These are phyloP conservation scores for Artemisia argyi DNA, from an alignment of 129 eudicot genomes.

Conservation along the genomic window DNA sequence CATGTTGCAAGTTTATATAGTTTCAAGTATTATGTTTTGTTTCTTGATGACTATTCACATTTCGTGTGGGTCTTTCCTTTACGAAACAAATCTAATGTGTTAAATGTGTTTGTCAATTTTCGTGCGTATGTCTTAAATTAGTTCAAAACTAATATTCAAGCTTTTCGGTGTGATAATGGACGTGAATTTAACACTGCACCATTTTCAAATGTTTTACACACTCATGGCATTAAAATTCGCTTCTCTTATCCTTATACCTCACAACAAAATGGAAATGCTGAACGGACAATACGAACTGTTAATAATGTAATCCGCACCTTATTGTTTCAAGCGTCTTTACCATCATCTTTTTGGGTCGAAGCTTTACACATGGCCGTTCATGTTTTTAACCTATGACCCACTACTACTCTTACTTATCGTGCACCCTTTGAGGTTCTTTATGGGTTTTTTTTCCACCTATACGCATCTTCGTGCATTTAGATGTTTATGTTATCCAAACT, in stretches of 20 bases:
- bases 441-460: conserved; percentile 1
- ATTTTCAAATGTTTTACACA: too few relatives aligned
- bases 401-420: not conserved
- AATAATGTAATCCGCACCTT: too few relatives aligned
- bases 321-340: too few relatives aligned
- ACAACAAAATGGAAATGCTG: too few relatives aligned
- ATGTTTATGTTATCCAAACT: conserved; percentile 5
- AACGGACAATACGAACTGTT: too few relatives aligned
- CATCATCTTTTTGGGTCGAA: too few relatives aligned
- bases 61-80: not conserved
- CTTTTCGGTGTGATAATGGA: not conserved
- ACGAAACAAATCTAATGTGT: not conserved
- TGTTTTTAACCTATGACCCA: not conserved
- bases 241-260: too few relatives aligned
- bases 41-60: not conserved
- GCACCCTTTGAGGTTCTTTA: conserved; percentile 15
- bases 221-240: too few relatives aligned
- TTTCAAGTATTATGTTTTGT: too few relatives aligned
- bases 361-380: not conserved
- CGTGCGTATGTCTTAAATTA: not conserved
- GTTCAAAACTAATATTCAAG: not conserved
- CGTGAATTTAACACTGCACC: not conserved
- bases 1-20: not conserved
- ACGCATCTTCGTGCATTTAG: conserved; percentile 8
- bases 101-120: not conserved